These are phyloP conservation scores for Parmelia sp. DNA, from an alignment of 495 filamentous ascomycete genomes.

Conservation along the genomic window DNA sequence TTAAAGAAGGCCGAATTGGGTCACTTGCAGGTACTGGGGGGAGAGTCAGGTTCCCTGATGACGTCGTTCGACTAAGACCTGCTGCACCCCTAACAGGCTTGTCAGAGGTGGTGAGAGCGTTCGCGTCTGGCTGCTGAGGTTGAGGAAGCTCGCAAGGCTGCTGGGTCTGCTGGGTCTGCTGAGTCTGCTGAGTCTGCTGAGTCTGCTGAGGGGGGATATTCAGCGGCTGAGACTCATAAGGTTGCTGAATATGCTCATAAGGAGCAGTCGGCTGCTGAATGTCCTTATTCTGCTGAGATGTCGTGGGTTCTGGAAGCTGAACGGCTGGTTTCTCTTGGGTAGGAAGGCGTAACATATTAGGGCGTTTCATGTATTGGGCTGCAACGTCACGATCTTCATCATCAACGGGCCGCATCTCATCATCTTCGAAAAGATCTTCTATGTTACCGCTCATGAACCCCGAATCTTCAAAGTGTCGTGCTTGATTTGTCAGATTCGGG, in stretches of 20 bases:
- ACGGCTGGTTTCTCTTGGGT: background rate
- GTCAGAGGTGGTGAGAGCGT: background rate
- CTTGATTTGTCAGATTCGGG: slow-evolving; percentile 62
- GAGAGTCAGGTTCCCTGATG: slow-evolving; percentile 33
- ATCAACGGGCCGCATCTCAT: slow-evolving; percentile 33
- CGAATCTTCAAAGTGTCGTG: slow-evolving; percentile 62
- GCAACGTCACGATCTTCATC: slow-evolving; percentile 29
- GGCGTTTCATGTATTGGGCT: slow-evolving; percentile 25
- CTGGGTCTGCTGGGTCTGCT: background rate
- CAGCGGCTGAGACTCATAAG: background rate
- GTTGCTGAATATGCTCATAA: background rate
- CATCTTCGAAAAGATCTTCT: slow-evolving; percentile 52
- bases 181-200: background rate
- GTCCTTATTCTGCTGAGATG: background rate
- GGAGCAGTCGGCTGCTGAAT: background rate
- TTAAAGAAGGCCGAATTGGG: slow-evolving; percentile 43
- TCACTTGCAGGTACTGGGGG: slow-evolving; percentile 52
- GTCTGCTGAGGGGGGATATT: background rate
- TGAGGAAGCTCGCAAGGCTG: slow-evolving; percentile 6
- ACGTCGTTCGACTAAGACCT: slow-evolving; percentile 27
- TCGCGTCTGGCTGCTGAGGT: slow-evolving; percentile 8
- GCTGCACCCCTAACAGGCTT: slow-evolving; percentile 10
- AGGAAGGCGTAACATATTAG: slow-evolving; percentile 9
- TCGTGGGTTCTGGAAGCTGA: background rate
- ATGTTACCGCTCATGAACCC: slow-evolving; percentile 74